Evolutionary conservation across 2,329 filamentous ascomycete genomes (phyloP).

Genomic region (Fusarium annulatum): DNA sequence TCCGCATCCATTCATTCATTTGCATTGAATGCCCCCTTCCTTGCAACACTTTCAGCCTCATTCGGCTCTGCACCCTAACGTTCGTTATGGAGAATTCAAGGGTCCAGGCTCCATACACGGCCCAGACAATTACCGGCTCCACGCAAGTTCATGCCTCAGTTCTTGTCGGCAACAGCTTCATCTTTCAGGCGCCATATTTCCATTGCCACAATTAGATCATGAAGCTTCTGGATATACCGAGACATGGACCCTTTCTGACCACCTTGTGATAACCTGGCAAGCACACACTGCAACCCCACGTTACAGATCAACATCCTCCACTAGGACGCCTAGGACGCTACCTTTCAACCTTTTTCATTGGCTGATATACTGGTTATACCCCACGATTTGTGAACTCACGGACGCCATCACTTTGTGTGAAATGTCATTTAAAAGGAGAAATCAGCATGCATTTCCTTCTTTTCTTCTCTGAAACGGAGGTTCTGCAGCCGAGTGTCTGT

Average conservation of each 20-base stretch:
- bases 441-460: not conserved
- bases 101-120: conserved; percentile 27
- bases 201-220: not conserved
- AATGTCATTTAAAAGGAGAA: not conserved
- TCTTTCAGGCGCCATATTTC: not conserved
- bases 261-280: not conserved
- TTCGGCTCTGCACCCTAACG: conserved; percentile 2
- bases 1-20: not conserved
- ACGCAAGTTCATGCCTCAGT: conserved; percentile 9
- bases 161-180: conserved; percentile 5
- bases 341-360: conserved; percentile 4
- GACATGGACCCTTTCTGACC: not conserved
- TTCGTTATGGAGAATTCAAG: conserved; percentile 23
- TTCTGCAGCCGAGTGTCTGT: conserved; percentile 2
- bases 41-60: conserved; percentile 19
- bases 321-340: not conserved
- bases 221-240: not conserved
- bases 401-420: not conserved
- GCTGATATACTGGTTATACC: not conserved
- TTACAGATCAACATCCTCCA: conserved; percentile 7
- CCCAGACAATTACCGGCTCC: conserved; percentile 23
- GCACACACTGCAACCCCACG: not conserved
- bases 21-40: not conserved
- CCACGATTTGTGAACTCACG: not conserved
- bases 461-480: not conserved